phyloP scores from a whole-genome alignment of 2,329 filamentous ascomycete species.

The Exophiala spinifera region DNA sequence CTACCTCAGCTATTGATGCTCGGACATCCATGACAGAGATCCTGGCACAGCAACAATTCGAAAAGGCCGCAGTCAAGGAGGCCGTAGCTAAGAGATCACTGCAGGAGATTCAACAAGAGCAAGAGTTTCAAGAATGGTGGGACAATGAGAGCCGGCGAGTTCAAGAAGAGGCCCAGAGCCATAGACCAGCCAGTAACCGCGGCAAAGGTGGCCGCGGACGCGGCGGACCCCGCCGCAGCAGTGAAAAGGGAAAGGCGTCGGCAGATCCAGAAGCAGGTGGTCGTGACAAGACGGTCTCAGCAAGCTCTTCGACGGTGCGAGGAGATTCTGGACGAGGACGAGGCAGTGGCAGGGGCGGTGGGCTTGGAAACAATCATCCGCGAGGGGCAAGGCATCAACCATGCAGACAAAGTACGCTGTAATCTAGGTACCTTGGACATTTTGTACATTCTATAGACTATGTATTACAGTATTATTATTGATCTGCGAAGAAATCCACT shows the following conservation, averaged over 20 bases:
- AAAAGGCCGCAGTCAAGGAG: slow-evolving; percentile 78
- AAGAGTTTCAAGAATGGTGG: slow-evolving; percentile 97
- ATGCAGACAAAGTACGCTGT: background rate
- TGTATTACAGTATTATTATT: background rate
- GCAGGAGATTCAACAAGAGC: slow-evolving; percentile 93
- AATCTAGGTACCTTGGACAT: background rate
- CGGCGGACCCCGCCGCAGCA: slow-evolving; percentile 26
- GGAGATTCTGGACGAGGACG: slow-evolving; percentile 12
- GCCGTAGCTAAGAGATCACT: slow-evolving; percentile 79
- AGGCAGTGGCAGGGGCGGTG: slow-evolving; percentile 14
- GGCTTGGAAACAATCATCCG: slow-evolving; percentile 17
- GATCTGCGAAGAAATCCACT: background rate
- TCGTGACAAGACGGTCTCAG: background rate
- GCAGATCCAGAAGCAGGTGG: background rate
- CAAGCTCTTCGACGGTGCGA: background rate
- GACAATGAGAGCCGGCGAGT: slow-evolving; percentile 75
- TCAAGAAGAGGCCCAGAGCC: slow-evolving; percentile 55
- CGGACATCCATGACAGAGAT: slow-evolving; percentile 76
- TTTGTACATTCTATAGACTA: slow-evolving; percentile 8
- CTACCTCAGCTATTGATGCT: slow-evolving; percentile 28
- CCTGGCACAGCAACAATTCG: slow-evolving; percentile 77
- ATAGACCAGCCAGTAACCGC: slow-evolving; percentile 29
- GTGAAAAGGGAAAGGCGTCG: slow-evolving; percentile 24
- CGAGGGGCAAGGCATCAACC: slow-evolving; percentile 16
- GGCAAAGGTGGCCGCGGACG: slow-evolving; percentile 37